A percentile compares a stretch with the other conserved stretches of the same genome.
These are phyloP conservation scores for Euptelea pleiosperma DNA, from an alignment of 164 flowering plant species.

Conservation along the genomic window DNA sequence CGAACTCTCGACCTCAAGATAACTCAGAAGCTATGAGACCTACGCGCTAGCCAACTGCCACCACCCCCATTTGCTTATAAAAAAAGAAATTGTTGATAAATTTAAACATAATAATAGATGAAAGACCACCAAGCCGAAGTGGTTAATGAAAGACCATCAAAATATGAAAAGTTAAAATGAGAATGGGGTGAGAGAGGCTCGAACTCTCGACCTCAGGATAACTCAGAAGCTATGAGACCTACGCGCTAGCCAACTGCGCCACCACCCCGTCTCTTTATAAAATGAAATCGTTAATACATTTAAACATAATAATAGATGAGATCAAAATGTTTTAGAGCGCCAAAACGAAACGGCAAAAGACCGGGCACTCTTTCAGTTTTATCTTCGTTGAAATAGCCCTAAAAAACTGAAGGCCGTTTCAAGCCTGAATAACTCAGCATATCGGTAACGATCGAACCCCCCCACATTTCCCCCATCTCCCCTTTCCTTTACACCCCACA, in stretches of 20 bases:
- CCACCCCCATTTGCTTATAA: too few species aligned
- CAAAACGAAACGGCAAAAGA: not conserved
- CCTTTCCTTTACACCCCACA: not conserved
- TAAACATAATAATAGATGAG: too few species aligned
- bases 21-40: constrained; percentile 60
- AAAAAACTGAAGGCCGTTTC: constrained; percentile 12
- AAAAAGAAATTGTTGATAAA: too few species aligned
- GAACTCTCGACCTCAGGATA: constrained; percentile 95
- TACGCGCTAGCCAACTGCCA: constrained; percentile 68
- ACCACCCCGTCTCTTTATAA: constrained; percentile 38
- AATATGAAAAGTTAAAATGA: too few species aligned
- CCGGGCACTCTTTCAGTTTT: too few species aligned
- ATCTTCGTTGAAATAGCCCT: constrained; percentile 5
- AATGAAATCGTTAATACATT: too few species aligned
- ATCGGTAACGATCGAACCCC: too few species aligned
- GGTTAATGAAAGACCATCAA: too few species aligned
- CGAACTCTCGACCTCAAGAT: constrained; percentile 97
- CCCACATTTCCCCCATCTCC: constrained; percentile 4
- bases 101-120: too few species aligned
- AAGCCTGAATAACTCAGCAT: too few species aligned
- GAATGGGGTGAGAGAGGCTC: constrained; percentile 99
- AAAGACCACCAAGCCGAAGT: too few species aligned
- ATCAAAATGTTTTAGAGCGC: too few species aligned
- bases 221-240: constrained; percentile 63
- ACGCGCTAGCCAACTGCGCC: constrained; percentile 67